These are phyloP conservation scores for Triticum dicoccoides DNA, from an alignment of 176 grass and related monocot genomes.

Conservation along the genomic window DNA sequence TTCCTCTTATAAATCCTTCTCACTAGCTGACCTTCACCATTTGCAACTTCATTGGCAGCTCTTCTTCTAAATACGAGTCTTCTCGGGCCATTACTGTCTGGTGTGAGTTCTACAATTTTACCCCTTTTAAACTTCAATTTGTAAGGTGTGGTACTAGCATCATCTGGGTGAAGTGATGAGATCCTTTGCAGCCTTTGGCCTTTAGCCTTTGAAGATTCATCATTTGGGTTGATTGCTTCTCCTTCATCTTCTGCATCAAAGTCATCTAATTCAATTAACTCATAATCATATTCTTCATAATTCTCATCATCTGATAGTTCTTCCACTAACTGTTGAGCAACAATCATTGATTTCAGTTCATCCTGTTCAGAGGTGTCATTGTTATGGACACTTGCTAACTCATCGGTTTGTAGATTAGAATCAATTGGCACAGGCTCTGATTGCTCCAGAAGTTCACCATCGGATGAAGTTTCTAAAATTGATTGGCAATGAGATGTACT, in stretches of 20 bases:
- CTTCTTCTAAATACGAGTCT: conserved; percentile 82
- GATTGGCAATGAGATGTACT: conserved; percentile 22
- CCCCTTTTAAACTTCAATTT: conserved; percentile 85
- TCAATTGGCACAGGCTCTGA: conserved; percentile 27
- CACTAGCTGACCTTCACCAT: conserved; percentile 23
- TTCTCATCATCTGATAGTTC: conserved; percentile 47
- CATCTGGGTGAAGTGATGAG: conserved; percentile 31
- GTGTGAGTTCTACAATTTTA: conserved; percentile 68
- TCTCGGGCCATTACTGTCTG: conserved; percentile 55
- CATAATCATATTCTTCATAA: conserved; percentile 52
- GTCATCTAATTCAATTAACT: conserved; percentile 49
- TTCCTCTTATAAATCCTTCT: conserved; percentile 60
- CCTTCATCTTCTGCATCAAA: conserved; percentile 43
- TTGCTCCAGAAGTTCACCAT: conserved; percentile 20
- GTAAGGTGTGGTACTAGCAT: conserved; percentile 47
- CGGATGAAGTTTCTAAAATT: conserved; percentile 39
- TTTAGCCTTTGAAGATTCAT: conserved; percentile 32
- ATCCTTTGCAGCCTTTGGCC: conserved; percentile 38
- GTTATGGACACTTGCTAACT: conserved; percentile 7
- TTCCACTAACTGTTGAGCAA: conserved; percentile 36
- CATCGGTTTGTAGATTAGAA: conserved; percentile 20
- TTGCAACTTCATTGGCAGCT: conserved; percentile 34
- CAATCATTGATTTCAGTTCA: conserved; percentile 27
- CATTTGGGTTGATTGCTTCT: conserved; percentile 23
- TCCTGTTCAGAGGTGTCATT: conserved; percentile 28